Percentiles rank a stretch among this genome's conserved stretches.
Evolutionary conservation across 345 rosid genomes (phyloP).

Genomic region (Isatis tinctoria): DNA sequence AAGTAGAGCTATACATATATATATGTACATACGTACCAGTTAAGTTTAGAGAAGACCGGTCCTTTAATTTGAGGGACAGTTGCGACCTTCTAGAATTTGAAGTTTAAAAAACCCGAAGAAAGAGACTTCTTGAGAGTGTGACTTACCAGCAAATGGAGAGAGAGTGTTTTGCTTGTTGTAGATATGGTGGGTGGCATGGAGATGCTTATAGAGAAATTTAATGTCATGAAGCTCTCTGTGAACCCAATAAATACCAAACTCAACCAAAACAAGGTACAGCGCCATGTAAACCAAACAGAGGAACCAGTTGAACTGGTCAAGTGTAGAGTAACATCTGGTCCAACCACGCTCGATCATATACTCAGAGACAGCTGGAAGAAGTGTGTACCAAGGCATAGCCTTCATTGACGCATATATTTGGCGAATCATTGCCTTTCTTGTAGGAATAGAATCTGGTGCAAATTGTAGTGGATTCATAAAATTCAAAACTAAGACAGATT

Average conservation of each 20-base stretch:
- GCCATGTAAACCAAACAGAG: conserved; percentile 40
- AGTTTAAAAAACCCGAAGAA: neutral
- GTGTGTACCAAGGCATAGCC: conserved; percentile 75
- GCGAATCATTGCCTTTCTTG: conserved; percentile 66
- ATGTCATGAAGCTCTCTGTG: conserved; percentile 82
- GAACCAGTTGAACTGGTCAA: conserved; percentile 60
- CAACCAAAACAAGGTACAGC: conserved; percentile 66
- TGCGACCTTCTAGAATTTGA: neutral
- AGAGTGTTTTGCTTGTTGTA: conserved; percentile 94
- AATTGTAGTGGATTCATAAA: neutral
- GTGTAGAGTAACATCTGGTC: conserved; percentile 60
- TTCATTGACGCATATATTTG: conserved; percentile 88
- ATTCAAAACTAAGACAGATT: neutral
- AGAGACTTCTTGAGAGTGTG: neutral
- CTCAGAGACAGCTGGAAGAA: conserved; percentile 74
- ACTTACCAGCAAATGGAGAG: conserved; percentile 88
- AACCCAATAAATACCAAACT: conserved; percentile 89
- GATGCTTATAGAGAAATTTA: conserved; percentile 74
- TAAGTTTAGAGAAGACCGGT: neutral
- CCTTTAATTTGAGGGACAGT: neutral
- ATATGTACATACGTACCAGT: too few relatives aligned
- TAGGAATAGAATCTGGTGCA: conserved; percentile 60
- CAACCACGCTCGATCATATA: conserved; percentile 80
- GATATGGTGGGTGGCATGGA: conserved; percentile 80
- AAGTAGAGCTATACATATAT: neutral